Evolutionary conservation across 805 yeast species (phyloP).

Genomic region (Cyberlindnera amylophila): DNA sequence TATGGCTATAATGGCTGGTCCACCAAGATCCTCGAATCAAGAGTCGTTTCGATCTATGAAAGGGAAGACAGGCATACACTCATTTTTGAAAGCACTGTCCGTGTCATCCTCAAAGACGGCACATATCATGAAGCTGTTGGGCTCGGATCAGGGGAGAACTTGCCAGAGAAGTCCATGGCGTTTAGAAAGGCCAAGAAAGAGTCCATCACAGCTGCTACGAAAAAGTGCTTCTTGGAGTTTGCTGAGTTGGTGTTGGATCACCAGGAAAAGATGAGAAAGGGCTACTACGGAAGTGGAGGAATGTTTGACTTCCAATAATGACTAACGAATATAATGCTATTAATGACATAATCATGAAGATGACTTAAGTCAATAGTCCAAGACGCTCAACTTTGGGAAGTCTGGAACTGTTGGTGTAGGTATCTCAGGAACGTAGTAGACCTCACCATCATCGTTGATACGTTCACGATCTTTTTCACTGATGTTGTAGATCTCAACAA

Average conservation of each 20-base stretch:
- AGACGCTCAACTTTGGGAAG: constrained; percentile 53
- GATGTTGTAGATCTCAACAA: constrained; percentile 73
- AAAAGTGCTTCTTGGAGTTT: constrained; percentile 73
- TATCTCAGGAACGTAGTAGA: constrained; percentile 71
- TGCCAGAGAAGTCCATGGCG: constrained; percentile 62
- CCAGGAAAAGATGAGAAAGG: constrained; percentile 30
- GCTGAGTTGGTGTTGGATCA: constrained; percentile 54
- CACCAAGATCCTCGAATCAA: constrained; percentile 34
- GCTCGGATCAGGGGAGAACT: constrained; percentile 63
- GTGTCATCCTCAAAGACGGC: constrained; percentile 76
- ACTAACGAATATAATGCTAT: not conserved
- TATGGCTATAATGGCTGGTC: constrained; percentile 62
- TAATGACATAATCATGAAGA: not conserved
- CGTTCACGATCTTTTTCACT: constrained; percentile 87
- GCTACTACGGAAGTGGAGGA: constrained; percentile 32
- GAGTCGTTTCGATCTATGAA: constrained; percentile 16
- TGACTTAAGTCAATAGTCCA: constrained; percentile 54
- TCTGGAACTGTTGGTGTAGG: constrained; percentile 64
- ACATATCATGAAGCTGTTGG: constrained; percentile 79
- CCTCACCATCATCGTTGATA: constrained; percentile 81
- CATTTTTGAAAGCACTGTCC: constrained; percentile 41
- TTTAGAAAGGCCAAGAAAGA: constrained; percentile 79
- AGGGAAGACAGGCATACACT: constrained; percentile 23
- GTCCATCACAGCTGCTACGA: constrained; percentile 81
- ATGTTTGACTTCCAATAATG: constrained; percentile 23